phyloP scores from a whole-genome alignment of 2,329 filamentous ascomycete species.

The Alternaria viburni region DNA sequence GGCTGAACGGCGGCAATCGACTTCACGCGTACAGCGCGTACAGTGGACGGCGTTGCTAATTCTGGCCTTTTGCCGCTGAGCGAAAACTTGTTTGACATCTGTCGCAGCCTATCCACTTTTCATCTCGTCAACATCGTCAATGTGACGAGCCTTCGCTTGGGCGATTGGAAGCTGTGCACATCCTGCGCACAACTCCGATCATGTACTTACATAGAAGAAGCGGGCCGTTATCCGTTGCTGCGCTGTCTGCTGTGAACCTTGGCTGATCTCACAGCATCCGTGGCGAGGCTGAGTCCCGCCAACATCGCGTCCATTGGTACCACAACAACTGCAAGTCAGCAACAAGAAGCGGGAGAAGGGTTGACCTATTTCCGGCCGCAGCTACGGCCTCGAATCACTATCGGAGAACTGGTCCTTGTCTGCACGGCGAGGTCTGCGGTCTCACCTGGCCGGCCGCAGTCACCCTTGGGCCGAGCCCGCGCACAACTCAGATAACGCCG shows the following conservation, averaged over 20 bases:
- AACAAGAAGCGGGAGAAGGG: neutral
- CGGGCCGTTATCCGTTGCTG: neutral
- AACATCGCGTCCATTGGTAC: neutral
- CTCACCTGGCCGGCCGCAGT: conserved; percentile 17
- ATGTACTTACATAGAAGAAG: neutral
- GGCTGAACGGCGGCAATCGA: neutral
- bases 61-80: neutral
- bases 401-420: conserved; percentile 1
- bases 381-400: neutral
- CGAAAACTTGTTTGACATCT: conserved; percentile 8
- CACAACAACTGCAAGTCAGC: neutral
- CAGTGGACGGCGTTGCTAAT: neutral
- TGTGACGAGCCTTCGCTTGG: neutral
- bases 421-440: neutral
- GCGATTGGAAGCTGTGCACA: neutral
- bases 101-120: conserved; percentile 12
- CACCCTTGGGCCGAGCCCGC: conserved; percentile 3
- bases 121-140: conserved; percentile 9
- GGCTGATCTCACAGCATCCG: neutral
- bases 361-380: neutral
- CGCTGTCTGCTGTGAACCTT: neutral
- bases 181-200: neutral
- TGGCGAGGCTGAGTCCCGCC: neutral
- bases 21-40: neutral
- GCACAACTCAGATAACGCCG: conserved; percentile 7